These are phyloP conservation scores for Diaporthe vaccinii DNA, from an alignment of 2,329 filamentous ascomycete genomes.

Conservation along the genomic window DNA sequence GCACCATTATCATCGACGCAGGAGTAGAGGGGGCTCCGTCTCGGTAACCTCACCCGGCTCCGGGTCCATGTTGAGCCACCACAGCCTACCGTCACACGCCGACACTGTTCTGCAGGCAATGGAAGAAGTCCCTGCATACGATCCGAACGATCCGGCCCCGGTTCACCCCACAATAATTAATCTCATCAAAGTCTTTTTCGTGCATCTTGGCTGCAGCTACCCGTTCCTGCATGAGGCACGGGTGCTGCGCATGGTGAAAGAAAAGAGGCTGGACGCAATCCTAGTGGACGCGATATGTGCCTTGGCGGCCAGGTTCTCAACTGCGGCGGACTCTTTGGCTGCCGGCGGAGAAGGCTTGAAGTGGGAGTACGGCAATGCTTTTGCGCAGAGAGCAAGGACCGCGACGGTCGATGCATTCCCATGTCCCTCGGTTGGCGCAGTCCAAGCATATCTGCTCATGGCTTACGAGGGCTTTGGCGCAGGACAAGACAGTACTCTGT, in stretches of 20 bases:
- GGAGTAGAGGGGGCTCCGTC: constrained; percentile 70
- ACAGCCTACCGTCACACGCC: constrained; percentile 53
- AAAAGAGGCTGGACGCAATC: constrained; percentile 86
- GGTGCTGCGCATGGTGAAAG: constrained; percentile 81
- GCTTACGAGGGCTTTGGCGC: constrained; percentile 92
- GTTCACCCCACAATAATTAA: constrained; percentile 82
- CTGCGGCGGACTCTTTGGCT: constrained; percentile 65
- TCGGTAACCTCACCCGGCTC: constrained; percentile 63
- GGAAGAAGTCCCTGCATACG: constrained; percentile 79
- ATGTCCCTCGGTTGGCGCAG: constrained; percentile 84
- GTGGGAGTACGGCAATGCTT: constrained; percentile 81
- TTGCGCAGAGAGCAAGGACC: constrained; percentile 86
- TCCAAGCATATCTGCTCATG: constrained; percentile 86
- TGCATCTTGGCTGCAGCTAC: constrained; percentile 86
- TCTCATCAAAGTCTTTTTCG: constrained; percentile 85
- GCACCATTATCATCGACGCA: constrained; percentile 76
- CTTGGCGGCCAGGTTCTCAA: constrained; percentile 84
- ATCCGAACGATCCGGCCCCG: constrained; percentile 76
- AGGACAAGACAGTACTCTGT: constrained; percentile 88
- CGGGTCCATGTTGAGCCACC: constrained; percentile 51
- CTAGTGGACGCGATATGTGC: constrained; percentile 90
- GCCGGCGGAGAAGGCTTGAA: constrained; percentile 63
- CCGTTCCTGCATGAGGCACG: constrained; percentile 82
- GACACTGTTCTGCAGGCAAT: constrained; percentile 58
- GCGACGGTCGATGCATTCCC: constrained; percentile 86